Evolutionary conservation across 768 basidiomycete genomes (phyloP).

Genomic region (Tricholoma furcatifolium): DNA sequence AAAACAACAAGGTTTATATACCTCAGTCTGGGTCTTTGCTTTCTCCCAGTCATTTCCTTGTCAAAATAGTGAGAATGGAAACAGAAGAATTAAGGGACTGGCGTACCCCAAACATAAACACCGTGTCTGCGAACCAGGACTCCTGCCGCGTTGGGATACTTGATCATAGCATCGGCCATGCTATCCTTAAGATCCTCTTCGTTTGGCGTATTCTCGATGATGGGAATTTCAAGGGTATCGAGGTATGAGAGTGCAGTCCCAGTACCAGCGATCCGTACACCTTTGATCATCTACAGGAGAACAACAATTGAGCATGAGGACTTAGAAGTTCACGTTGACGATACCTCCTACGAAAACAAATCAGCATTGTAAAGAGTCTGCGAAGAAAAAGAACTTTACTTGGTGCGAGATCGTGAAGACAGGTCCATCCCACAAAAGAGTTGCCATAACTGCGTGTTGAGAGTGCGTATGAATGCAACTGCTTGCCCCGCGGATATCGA

Average conservation of each 20-base stretch:
- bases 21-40: constrained; percentile 87
- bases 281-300: constrained; percentile 83
- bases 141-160: constrained; percentile 76
- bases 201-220: constrained; percentile 89
- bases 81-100: not conserved
- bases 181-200: constrained; percentile 88
- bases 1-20: constrained; percentile 19
- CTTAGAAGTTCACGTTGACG: not conserved
- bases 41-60: constrained; percentile 76
- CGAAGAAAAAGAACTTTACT: constrained; percentile 34
- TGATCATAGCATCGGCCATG: constrained; percentile 83
- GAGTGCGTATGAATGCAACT: constrained; percentile 93
- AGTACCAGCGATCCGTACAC: constrained; percentile 74
- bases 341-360: constrained; percentile 39
- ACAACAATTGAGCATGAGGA: not conserved
- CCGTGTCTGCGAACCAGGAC: constrained; percentile 79
- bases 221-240: constrained; percentile 82
- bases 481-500: constrained; percentile 72
- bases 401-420: constrained; percentile 84
- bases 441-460: constrained; percentile 88
- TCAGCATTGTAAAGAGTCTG: constrained; percentile 1
- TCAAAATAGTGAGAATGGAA: constrained; percentile 3
- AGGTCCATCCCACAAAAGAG: constrained; percentile 69
- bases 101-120: constrained; percentile 84
- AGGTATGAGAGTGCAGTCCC: constrained; percentile 78